phyloP scores from a whole-genome alignment of 768 basidiomycete genomes.

The Galerina sulciceps region DNA sequence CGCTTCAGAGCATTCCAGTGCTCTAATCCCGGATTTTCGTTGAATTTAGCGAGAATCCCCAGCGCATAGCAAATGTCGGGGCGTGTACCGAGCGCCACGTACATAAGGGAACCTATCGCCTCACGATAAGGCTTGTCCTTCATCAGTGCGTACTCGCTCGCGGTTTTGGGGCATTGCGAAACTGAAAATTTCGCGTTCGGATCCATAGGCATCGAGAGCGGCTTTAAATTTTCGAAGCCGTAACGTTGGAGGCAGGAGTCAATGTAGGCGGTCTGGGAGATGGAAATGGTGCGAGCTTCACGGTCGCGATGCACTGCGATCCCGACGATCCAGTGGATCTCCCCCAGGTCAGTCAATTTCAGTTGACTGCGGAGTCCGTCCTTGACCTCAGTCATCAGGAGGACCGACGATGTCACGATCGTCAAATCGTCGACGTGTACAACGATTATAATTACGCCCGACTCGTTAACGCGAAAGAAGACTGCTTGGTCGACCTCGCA shows the following conservation, averaged over 20 bases:
- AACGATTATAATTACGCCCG: too few relatives aligned
- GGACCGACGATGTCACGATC: too few relatives aligned
- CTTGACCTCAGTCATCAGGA: conserved; percentile 7
- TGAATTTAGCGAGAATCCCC: background rate
- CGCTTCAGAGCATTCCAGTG: conserved; percentile 14
- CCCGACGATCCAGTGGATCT: conserved; percentile 30
- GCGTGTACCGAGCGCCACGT: background rate
- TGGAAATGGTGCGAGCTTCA: conserved; percentile 23
- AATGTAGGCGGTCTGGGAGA: conserved; percentile 37
- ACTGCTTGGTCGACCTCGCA: too few relatives aligned
- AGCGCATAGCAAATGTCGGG: conserved; percentile 9
- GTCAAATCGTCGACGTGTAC: too few relatives aligned
- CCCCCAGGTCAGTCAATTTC: conserved; percentile 23
- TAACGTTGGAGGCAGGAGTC: conserved; percentile 21
- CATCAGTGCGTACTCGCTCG: too few relatives aligned
- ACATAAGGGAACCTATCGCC: conserved; percentile 31
- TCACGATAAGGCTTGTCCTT: conserved; percentile 18
- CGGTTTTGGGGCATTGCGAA: conserved; percentile 22
- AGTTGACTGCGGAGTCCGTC: conserved; percentile 9
- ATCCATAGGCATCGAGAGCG: conserved; percentile 16
- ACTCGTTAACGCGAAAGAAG: too few relatives aligned
- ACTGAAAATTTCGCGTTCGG: conserved; percentile 8
- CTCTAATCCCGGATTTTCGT: background rate
- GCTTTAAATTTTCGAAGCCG: conserved; percentile 25
- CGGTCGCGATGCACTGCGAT: conserved; percentile 31